Conservation (phyloP, 106 monocot genomes). For the Dioscorea zingiberensis region DNA sequence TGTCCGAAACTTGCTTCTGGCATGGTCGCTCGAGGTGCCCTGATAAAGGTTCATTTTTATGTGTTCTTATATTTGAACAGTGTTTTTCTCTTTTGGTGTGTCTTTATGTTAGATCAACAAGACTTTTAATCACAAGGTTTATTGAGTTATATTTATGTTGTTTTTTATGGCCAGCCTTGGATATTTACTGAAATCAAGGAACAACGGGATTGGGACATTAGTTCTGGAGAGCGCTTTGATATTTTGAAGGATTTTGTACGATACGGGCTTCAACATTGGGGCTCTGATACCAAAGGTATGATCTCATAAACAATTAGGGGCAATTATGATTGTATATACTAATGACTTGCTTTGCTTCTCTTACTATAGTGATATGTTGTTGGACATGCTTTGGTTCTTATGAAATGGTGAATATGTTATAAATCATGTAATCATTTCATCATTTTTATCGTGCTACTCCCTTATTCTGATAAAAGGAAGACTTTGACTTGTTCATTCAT, state of each 20-base stretch:
- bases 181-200: conserved; percentile 96
- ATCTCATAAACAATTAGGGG: no score
- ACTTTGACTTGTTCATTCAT: no score
- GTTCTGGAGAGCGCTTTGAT: conserved; percentile 62
- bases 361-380: no score
- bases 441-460: no score
- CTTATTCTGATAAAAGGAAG: no score
- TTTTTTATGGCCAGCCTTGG: conserved; percentile 60
- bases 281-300: conserved; percentile 91
- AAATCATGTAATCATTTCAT: no score
- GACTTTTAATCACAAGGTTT: background rate
- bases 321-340: background rate
- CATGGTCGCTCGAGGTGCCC: conserved; percentile 86
- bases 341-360: no score
- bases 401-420: no score
- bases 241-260: conserved; percentile 72
- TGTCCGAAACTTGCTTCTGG: conserved; percentile 63
- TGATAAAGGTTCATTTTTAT: conserved; percentile 60
- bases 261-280: conserved; percentile 96
- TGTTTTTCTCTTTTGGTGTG: background rate
- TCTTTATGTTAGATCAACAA: background rate
- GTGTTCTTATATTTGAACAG: background rate
- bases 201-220: conserved; percentile 93
- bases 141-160: background rate
- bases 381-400: no score